Conservation (phyloP, 192 early-diverging fungal species). For the Umbelopsis ramanniana region DNA sequence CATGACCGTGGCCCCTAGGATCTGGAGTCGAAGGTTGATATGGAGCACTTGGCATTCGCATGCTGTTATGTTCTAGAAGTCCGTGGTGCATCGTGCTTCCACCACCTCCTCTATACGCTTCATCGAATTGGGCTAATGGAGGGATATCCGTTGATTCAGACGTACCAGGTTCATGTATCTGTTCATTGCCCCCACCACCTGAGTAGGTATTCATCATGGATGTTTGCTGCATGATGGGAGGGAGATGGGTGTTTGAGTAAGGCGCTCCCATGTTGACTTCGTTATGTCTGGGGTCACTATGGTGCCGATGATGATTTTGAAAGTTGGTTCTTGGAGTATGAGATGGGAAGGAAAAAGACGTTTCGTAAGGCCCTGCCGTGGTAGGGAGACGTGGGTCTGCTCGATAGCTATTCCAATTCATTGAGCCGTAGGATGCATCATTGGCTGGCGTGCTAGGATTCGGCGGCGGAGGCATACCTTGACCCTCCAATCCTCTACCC, state of each 20-base stretch:
- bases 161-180: not conserved
- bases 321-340: not conserved
- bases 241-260: not conserved
- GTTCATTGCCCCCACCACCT: not conserved
- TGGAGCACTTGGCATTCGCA: slow-evolving; percentile 5
- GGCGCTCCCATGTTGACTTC: not conserved
- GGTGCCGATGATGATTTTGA: slow-evolving; percentile 4
- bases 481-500: not conserved
- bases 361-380: slow-evolving; percentile 1
- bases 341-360: slow-evolving; percentile 10
- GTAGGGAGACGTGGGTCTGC: not conserved
- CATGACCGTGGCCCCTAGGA: not conserved
- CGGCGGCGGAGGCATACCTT: slow-evolving; percentile 8
- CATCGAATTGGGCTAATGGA: not conserved
- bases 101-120: not conserved
- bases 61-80: slow-evolving; percentile 11
- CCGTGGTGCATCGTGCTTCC: slow-evolving; percentile 1
- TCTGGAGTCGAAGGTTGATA: not conserved
- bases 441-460: not conserved
- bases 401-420: slow-evolving; percentile 5
- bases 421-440: not conserved
- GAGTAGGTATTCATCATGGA: not conserved
- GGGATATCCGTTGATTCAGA: not conserved
- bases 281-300: not conserved
- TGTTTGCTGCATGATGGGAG: slow-evolving; percentile 4